These are phyloP conservation scores for Candida peoriensis DNA, from an alignment of 805 yeast genomes.

Conservation along the genomic window DNA sequence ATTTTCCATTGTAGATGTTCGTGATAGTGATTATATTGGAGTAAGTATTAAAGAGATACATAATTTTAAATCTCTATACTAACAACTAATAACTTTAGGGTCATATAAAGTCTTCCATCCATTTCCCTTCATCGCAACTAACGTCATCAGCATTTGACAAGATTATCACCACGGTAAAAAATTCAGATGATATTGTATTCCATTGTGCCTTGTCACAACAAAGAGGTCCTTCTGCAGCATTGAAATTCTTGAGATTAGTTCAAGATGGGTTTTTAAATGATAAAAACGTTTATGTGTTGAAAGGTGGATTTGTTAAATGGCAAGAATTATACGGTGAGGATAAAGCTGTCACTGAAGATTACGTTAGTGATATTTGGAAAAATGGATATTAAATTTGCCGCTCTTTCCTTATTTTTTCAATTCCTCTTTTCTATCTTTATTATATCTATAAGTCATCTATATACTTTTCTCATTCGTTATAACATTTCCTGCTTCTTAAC, in stretches of 20 bases:
- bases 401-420: no score
- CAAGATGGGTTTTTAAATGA: conserved; percentile 22
- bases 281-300: conserved; percentile 60
- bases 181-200: conserved; percentile 58
- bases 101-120: conserved; percentile 51
- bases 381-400: not conserved
- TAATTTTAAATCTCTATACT: not conserved
- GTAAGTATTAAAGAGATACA: conserved; percentile 28
- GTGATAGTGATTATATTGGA: conserved; percentile 80
- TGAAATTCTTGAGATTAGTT: conserved; percentile 41
- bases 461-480: no score
- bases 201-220: conserved; percentile 92
- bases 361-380: conserved; percentile 40
- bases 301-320: conserved; percentile 88
- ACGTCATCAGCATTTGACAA: conserved; percentile 30
- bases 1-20: conserved; percentile 69
- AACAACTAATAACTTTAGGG: conserved; percentile 35
- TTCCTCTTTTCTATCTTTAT: no score
- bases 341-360: conserved; percentile 53
- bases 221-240: conserved; percentile 85
- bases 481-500: no score
- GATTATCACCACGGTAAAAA: conserved; percentile 7
- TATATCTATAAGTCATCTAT: no score
- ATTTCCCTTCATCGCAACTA: conserved; percentile 46
- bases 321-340: conserved; percentile 71